Conservation (phyloP, 805 yeast species). For the Candida silvicultrix region DNA sequence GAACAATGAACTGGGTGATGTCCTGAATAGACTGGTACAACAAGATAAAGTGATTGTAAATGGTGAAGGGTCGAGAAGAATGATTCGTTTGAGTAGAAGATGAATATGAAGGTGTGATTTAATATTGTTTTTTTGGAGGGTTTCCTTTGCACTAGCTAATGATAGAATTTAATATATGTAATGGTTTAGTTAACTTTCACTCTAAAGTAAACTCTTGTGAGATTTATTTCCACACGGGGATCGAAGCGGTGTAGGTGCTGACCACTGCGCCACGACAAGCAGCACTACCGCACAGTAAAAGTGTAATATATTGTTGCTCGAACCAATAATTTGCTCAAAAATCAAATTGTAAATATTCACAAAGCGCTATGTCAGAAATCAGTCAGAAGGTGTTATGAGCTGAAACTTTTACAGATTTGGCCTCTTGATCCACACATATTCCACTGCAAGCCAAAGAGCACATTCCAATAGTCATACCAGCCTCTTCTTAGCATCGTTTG, state of each 20-base stretch:
- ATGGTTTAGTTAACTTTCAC: too few species aligned
- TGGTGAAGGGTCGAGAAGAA: constrained; percentile 70
- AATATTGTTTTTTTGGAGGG: too few species aligned
- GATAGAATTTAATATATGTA: too few species aligned
- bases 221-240: too few species aligned
- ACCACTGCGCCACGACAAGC: neutral
- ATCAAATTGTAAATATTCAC: neutral
- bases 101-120: too few species aligned
- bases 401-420: neutral
- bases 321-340: neutral
- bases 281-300: too few species aligned
- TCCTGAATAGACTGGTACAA: constrained; percentile 57
- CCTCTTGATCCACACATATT: neutral
- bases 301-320: neutral
- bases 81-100: constrained; percentile 27
- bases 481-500: neutral
- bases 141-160: too few species aligned
- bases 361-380: neutral
- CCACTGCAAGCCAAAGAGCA: neutral
- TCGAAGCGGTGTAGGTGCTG: neutral
- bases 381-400: neutral
- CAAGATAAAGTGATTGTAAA: constrained; percentile 64
- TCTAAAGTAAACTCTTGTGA: too few species aligned
- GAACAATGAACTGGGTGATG: constrained; percentile 62
- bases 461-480: too few species aligned